phyloP scores from a whole-genome alignment of 2,329 filamentous ascomycete species.

The Calonectria henricotiae region DNA sequence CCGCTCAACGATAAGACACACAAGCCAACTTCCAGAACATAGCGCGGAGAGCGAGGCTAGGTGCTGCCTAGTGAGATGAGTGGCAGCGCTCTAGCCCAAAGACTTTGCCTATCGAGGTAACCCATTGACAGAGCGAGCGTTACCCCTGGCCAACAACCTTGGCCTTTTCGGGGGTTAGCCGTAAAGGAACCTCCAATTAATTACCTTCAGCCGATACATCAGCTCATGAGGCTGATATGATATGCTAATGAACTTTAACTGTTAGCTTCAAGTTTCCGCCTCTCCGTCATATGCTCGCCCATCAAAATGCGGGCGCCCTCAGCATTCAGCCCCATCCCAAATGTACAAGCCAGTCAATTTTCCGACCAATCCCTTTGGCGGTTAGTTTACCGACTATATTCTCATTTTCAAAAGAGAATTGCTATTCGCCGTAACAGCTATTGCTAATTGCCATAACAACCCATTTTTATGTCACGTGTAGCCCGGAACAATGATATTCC shows the following conservation, averaged over 20 bases:
- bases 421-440: too few species aligned
- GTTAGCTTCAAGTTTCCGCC: neutral
- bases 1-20: slow-evolving; percentile 23
- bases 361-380: neutral
- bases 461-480: too few species aligned
- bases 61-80: neutral
- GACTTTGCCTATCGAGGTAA: slow-evolving; percentile 21
- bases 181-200: neutral
- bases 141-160: neutral
- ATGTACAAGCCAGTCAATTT: neutral
- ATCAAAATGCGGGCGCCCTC: neutral
- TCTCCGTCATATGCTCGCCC: neutral
- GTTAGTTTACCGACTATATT: slow-evolving; percentile 1
- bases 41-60: neutral
- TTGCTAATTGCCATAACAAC: too few species aligned
- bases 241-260: slow-evolving; percentile 11
- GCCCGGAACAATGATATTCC: too few species aligned
- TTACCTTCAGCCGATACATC: slow-evolving; percentile 27
- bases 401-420: neutral
- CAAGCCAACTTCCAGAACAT: neutral
- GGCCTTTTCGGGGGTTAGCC: slow-evolving; percentile 1
- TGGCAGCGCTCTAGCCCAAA: neutral
- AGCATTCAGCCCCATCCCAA: neutral
- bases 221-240: slow-evolving; percentile 6
- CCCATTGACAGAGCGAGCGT: neutral